Evolutionary conservation across 768 basidiomycete genomes (phyloP).

Genomic region (Rickenella mellea): DNA sequence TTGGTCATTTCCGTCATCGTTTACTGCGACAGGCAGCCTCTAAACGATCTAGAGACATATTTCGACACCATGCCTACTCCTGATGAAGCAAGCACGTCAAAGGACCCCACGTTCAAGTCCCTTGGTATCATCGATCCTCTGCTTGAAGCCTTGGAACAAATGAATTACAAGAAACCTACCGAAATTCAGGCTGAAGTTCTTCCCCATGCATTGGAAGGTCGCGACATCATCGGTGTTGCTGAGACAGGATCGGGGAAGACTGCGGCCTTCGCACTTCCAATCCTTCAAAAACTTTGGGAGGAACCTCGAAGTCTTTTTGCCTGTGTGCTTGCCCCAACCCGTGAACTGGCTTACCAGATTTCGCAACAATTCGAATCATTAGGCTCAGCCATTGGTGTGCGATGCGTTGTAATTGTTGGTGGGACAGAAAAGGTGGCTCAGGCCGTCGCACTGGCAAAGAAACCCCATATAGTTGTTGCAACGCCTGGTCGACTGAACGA

Average conservation of each 20-base stretch:
- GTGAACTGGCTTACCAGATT: constrained; percentile 96
- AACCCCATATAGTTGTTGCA: constrained; percentile 90
- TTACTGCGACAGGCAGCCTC: not conserved
- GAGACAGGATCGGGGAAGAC: constrained; percentile 98
- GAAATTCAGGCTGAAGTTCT: constrained; percentile 82
- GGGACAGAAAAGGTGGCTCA: constrained; percentile 89
- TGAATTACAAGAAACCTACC: constrained; percentile 81
- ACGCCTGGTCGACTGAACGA: constrained; percentile 91
- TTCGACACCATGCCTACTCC: constrained; percentile 43
- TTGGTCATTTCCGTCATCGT: not conserved
- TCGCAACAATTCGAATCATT: constrained; percentile 92
- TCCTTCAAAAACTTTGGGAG: constrained; percentile 93
- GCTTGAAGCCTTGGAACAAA: constrained; percentile 70
- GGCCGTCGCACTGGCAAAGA: constrained; percentile 84
- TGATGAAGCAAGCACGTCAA: constrained; percentile 52
- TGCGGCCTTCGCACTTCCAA: constrained; percentile 92
- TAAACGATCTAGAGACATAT: too few species aligned
- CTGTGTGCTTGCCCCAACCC: constrained; percentile 91
- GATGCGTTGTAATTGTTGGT: constrained; percentile 88
- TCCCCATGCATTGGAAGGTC: constrained; percentile 81
- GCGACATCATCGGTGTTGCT: constrained; percentile 97
- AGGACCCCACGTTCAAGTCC: constrained; percentile 76
- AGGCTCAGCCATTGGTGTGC: constrained; percentile 87
- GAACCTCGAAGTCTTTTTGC: constrained; percentile 91
- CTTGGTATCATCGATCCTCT: constrained; percentile 88